phyloP scores from a whole-genome alignment of 306 rosid species.

The Dryas drummondii region DNA sequence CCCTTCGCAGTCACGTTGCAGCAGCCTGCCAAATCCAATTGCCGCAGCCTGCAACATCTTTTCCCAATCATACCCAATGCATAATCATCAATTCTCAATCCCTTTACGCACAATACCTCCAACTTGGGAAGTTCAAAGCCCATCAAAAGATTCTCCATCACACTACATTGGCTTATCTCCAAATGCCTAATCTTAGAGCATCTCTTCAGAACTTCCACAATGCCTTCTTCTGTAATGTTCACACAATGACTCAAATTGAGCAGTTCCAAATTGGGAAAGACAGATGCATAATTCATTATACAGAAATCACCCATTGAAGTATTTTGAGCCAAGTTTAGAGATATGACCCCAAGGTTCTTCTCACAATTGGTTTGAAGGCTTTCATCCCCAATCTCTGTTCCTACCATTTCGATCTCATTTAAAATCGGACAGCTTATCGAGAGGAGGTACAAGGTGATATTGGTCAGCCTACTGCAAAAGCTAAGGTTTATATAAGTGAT shows the following conservation, averaged over 20 bases:
- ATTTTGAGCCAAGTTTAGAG: conserved; percentile 42
- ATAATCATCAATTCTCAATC: conserved; percentile 45
- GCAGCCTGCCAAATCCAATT: conserved; percentile 47
- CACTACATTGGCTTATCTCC: conserved; percentile 26
- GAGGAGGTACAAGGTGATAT: conserved; percentile 45
- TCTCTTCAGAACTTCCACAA: conserved; percentile 38
- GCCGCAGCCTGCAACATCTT: conserved; percentile 41
- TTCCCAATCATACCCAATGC: conserved; percentile 50
- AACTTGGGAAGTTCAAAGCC: conserved; percentile 48
- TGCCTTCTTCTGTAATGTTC: conserved; percentile 40
- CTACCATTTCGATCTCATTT: conserved; percentile 46
- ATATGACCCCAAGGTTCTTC: conserved; percentile 37
- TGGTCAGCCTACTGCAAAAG: conserved; percentile 36
- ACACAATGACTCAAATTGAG: conserved; percentile 45
- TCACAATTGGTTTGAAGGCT: conserved; percentile 6
- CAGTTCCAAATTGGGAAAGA: conserved; percentile 48
- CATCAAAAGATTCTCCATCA: conserved; percentile 26
- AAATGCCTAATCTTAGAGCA: conserved; percentile 51
- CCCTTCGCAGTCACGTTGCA: conserved; percentile 53
- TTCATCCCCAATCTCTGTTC: conserved; percentile 23
- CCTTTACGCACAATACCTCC: conserved; percentile 43
- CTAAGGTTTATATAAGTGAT: conserved; percentile 46
- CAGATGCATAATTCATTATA: conserved; percentile 30
- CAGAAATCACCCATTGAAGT: conserved; percentile 18
- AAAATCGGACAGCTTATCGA: conserved; percentile 45